A percentile compares a stretch with the other conserved stretches of the same genome.
Evolutionary conservation across 257 asterid genomes (phyloP).

Genomic region (Nicotiana noctiflora): DNA sequence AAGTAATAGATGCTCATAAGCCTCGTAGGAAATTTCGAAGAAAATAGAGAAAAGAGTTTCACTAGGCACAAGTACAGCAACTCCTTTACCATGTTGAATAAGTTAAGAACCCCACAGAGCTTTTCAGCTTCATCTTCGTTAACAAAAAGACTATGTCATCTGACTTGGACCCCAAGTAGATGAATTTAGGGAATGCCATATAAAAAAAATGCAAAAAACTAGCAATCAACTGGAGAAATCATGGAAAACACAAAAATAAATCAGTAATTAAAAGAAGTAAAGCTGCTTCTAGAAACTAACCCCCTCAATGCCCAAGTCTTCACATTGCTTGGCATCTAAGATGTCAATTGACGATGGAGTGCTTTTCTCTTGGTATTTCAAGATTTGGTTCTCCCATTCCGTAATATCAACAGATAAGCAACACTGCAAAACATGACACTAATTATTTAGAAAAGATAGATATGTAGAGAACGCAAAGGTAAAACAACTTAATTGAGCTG

Average conservation of each 20-base stretch:
- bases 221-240: background rate
- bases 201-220: background rate
- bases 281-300: slow-evolving; percentile 30
- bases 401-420: slow-evolving; percentile 24
- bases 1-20: no score
- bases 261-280: slow-evolving; percentile 1
- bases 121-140: background rate
- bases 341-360: slow-evolving; percentile 45
- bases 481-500: background rate
- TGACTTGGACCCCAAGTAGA: background rate
- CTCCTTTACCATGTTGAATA: no score
- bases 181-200: background rate
- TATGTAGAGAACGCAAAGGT: background rate
- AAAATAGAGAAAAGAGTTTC: no score
- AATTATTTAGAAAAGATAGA: background rate
- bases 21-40: no score
- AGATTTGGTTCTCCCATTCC: slow-evolving; percentile 43
- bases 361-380: slow-evolving; percentile 23
- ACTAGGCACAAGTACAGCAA: no score
- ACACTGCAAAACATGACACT: slow-evolving; percentile 36
- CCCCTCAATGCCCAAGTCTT: slow-evolving; percentile 48
- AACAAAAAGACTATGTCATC: background rate
- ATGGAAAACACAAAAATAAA: background rate
- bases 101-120: no score
- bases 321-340: slow-evolving; percentile 26